A percentile compares a stretch with the other conserved stretches of the same genome.
These are phyloP conservation scores for Coprinopsis strossmayeri DNA, from an alignment of 768 basidiomycete genomes.

Conservation along the genomic window DNA sequence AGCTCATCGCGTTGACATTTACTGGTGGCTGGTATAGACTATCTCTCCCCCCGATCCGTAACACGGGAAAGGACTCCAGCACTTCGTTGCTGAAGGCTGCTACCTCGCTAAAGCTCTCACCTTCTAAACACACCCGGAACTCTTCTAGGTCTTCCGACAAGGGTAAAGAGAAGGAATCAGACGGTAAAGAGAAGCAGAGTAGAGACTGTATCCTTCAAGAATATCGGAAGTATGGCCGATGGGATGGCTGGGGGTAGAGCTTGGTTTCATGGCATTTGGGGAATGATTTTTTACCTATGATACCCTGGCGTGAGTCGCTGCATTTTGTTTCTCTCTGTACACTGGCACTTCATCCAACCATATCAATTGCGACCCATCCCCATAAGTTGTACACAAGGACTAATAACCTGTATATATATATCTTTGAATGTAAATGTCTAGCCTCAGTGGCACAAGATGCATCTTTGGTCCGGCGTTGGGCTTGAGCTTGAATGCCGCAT, in stretches of 20 bases:
- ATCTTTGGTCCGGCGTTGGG: no score
- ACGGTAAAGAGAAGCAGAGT: constrained; percentile 36
- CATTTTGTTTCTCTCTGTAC: not conserved
- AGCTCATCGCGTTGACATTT: constrained; percentile 81
- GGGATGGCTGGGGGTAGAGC: constrained; percentile 78
- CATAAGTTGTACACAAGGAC: no score
- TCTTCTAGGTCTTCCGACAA: constrained; percentile 25
- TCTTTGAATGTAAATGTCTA: no score
- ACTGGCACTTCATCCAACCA: constrained; percentile 2
- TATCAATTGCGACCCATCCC: not conserved
- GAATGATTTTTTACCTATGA: constrained; percentile 1
- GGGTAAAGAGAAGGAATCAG: constrained; percentile 35
- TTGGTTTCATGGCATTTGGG: not conserved
- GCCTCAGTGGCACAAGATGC: no score
- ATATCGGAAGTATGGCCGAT: constrained; percentile 76
- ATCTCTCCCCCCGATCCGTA: constrained; percentile 40
- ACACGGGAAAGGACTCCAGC: constrained; percentile 8
- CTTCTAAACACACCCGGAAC: constrained; percentile 11
- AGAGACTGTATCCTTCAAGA: constrained; percentile 67
- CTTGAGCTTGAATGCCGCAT: no score
- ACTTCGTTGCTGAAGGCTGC: constrained; percentile 11
- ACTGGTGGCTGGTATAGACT: constrained; percentile 92
- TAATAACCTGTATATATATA: not conserved
- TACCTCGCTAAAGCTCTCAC: constrained; percentile 14
- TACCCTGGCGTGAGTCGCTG: not conserved